Evolutionary conservation across 306 rosid species (phyloP).

Genomic region (Pterocarpus macrocarpus): DNA sequence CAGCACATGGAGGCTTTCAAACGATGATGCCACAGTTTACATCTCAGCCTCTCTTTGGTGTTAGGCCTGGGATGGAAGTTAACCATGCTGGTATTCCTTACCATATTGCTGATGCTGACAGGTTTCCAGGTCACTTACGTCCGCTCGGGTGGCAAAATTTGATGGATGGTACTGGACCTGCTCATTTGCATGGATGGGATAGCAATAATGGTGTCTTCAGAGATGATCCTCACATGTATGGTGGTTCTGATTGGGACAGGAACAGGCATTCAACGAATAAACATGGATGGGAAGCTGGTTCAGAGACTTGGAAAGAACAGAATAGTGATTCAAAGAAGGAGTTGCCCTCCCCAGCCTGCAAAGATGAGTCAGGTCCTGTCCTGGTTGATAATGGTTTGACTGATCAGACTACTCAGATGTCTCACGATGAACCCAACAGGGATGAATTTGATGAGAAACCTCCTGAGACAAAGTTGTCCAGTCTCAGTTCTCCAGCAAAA

Average conservation of each 20-base stretch:
- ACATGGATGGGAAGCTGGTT: conserved; percentile 88
- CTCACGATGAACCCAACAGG: conserved; percentile 62
- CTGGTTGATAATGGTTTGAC: conserved; percentile 61
- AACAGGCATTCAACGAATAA: conserved; percentile 78
- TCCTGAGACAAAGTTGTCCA: conserved; percentile 66
- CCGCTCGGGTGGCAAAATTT: conserved; percentile 93
- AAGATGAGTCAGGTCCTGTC: conserved; percentile 67
- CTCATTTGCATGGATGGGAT: conserved; percentile 96
- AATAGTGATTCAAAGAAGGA: conserved; percentile 78
- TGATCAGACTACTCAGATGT: conserved; percentile 61
- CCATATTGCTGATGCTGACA: conserved; percentile 88
- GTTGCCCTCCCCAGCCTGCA: conserved; percentile 72
- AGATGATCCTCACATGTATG: conserved; percentile 82
- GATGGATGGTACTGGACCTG: conserved; percentile 93
- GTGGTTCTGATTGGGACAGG: conserved; percentile 93
- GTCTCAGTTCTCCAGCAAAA: conserved; percentile 63
- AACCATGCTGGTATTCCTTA: conserved; percentile 88
- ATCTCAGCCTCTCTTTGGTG: conserved; percentile 80
- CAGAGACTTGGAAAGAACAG: conserved; percentile 90
- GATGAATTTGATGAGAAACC: conserved; percentile 57
- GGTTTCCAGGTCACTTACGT: conserved; percentile 89
- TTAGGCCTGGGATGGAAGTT: conserved; percentile 87
- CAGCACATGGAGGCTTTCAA: conserved; percentile 90
- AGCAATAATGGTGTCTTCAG: conserved; percentile 81
- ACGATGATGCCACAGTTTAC: conserved; percentile 89